phyloP scores from a whole-genome alignment of 306 rosid species.

The Quercus agrifolia region DNA sequence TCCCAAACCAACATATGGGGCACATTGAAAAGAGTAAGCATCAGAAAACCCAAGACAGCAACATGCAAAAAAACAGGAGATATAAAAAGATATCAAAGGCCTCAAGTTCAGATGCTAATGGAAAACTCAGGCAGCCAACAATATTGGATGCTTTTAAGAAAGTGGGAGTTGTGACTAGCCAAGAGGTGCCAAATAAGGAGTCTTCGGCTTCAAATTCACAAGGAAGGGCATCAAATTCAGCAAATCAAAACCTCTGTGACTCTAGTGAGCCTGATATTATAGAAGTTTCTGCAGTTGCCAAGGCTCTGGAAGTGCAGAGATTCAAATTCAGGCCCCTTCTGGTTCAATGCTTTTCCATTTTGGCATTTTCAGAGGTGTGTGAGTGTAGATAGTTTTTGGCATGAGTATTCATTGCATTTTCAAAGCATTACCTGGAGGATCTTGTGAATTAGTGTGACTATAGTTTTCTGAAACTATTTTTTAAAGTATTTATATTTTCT shows the following conservation, averaged over 20 bases:
- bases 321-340: slow-evolving; percentile 36
- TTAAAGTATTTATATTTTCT: background rate
- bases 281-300: slow-evolving; percentile 28
- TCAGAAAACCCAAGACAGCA: slow-evolving; percentile 10
- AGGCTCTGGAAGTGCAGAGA: slow-evolving; percentile 34
- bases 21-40: slow-evolving; percentile 20
- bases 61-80: slow-evolving; percentile 15
- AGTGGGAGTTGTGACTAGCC: slow-evolving; percentile 30
- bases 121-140: slow-evolving; percentile 30
- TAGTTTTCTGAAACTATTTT: background rate
- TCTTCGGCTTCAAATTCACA: slow-evolving; percentile 16
- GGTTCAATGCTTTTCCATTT: slow-evolving; percentile 30
- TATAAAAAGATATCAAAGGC: slow-evolving; percentile 20
- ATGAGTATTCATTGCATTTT: background rate
- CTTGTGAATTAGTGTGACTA: background rate
- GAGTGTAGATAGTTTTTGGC: background rate
- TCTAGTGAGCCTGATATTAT: slow-evolving; percentile 5
- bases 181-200: slow-evolving; percentile 26
- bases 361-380: slow-evolving; percentile 28
- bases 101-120: slow-evolving; percentile 14
- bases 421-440: background rate
- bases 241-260: slow-evolving; percentile 12
- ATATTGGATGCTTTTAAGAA: slow-evolving; percentile 27
- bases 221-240: slow-evolving; percentile 16
- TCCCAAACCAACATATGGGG: slow-evolving; percentile 14